phyloP scores from a whole-genome alignment of 768 basidiomycete genomes.

The Lactarius indigo region DNA sequence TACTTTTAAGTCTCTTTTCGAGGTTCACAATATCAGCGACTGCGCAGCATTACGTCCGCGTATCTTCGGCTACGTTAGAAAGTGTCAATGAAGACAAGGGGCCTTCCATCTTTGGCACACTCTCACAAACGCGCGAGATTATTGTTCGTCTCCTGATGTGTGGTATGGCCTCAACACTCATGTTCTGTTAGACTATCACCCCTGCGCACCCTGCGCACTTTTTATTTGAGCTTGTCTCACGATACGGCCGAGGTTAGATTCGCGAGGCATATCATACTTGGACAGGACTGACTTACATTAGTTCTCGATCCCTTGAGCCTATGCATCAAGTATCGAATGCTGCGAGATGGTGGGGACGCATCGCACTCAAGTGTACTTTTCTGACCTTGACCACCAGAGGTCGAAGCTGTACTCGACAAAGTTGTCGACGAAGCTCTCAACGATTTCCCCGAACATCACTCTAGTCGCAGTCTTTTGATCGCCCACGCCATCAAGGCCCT shows the following conservation, averaged over 20 bases:
- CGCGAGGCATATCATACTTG: conserved; percentile 18
- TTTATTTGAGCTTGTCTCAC: conserved; percentile 73
- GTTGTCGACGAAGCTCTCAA: conserved; percentile 43
- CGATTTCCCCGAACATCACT: conserved; percentile 34
- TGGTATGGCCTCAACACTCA: conserved; percentile 4
- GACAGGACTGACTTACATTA: conserved; percentile 29
- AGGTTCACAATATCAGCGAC: conserved; percentile 88
- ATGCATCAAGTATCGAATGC: conserved; percentile 69
- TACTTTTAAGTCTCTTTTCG: conserved; percentile 66
- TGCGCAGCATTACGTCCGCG: conserved; percentile 73
- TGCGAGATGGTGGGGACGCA: conserved; percentile 68
- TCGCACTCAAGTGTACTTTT: not conserved
- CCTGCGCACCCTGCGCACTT: conserved; percentile 74
- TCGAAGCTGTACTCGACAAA: conserved; percentile 56
- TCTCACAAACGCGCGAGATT: conserved; percentile 43
- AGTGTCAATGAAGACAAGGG: conserved; percentile 44
- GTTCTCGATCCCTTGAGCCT: conserved; percentile 62
- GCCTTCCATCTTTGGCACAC: conserved; percentile 50
- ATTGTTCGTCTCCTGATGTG: conserved; percentile 39
- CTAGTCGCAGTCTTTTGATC: conserved; percentile 43
- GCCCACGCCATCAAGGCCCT: conserved; percentile 53
- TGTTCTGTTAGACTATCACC: conserved; percentile 58
- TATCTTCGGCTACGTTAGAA: conserved; percentile 57
- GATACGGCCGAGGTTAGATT: conserved; percentile 52
- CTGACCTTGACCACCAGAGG: conserved; percentile 46